These are phyloP conservation scores for Cyberlindnera euphorbiiphila DNA, from an alignment of 805 yeast genomes.

Conservation along the genomic window DNA sequence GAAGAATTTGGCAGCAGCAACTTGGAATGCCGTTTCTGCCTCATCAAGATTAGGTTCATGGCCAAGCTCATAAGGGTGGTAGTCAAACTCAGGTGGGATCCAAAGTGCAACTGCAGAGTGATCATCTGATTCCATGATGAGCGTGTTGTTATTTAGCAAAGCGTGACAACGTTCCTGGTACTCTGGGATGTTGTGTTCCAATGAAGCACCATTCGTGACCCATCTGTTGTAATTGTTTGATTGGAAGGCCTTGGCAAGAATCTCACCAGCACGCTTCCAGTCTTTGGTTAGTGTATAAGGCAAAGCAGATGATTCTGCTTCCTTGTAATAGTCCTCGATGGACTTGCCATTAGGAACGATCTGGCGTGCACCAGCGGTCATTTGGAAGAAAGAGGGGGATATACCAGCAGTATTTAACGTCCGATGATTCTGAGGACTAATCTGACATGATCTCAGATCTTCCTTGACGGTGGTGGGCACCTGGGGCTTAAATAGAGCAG, in stretches of 20 bases:
- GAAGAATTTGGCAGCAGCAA: constrained; percentile 12
- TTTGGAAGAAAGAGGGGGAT: too few species aligned
- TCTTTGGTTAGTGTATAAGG: constrained; percentile 14
- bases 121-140: constrained; percentile 14
- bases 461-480: too few species aligned
- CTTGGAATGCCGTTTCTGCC: constrained; percentile 8
- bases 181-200: constrained; percentile 17
- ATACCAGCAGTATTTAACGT: too few species aligned
- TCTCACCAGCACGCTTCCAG: constrained; percentile 12
- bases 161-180: constrained; percentile 17
- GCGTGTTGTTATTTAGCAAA: constrained; percentile 12
- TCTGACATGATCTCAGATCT: too few species aligned
- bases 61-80: constrained; percentile 11
- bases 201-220: constrained; percentile 11
- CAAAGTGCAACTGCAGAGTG: constrained; percentile 19
- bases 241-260: constrained; percentile 22
- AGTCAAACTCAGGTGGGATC: constrained; percentile 22
- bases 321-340: constrained; percentile 3
- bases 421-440: too few species aligned
- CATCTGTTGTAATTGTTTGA: constrained; percentile 18
- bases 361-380: too few species aligned
- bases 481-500: too few species aligned
- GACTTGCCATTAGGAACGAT: background rate
- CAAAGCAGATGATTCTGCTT: background rate
- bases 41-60: constrained; percentile 7